phyloP scores from a whole-genome alignment of 495 filamentous ascomycete genomes.

The Talaromyces borbonicus region DNA sequence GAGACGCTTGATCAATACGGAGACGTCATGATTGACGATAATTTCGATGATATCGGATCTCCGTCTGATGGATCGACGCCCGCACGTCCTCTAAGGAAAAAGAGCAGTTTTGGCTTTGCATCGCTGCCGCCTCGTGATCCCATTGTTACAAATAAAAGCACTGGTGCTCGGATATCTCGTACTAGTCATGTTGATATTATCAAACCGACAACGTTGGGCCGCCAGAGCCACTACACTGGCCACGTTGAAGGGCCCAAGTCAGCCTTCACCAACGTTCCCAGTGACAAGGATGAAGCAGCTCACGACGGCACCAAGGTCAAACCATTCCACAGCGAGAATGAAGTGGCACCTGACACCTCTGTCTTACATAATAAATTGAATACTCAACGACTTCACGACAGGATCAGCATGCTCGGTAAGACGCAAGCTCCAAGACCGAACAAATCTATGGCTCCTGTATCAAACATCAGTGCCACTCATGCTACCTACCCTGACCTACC shows the following conservation, averaged over 20 bases:
- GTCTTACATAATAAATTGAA: slow-evolving; percentile 76
- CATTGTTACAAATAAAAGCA: slow-evolving; percentile 65
- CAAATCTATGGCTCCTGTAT: slow-evolving; percentile 54
- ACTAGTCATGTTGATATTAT: slow-evolving; percentile 70
- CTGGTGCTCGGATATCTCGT: slow-evolving; percentile 64
- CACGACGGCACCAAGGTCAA: slow-evolving; percentile 44
- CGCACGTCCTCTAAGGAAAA: slow-evolving; percentile 62
- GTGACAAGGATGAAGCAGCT: slow-evolving; percentile 18
- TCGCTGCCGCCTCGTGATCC: slow-evolving; percentile 87
- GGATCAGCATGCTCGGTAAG: slow-evolving; percentile 88
- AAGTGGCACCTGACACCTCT: slow-evolving; percentile 26
- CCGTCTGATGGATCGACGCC: slow-evolving; percentile 55
- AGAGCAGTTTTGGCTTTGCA: slow-evolving; percentile 83
- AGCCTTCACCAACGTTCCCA: slow-evolving; percentile 6
- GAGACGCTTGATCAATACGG: slow-evolving; percentile 27
- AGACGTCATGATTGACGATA: slow-evolving; percentile 37
- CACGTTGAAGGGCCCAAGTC: slow-evolving; percentile 32
- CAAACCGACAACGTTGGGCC: slow-evolving; percentile 28
- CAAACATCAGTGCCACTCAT: slow-evolving; percentile 26
- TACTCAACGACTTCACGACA: slow-evolving; percentile 82
- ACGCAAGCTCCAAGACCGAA: slow-evolving; percentile 58
- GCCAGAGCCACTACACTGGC: slow-evolving; percentile 50
- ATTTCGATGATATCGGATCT: slow-evolving; percentile 45
- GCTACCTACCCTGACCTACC: slow-evolving; percentile 49
- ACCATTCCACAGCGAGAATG: slow-evolving; percentile 20